Base-by-base conservation (phyloP, 2,329 filamentous ascomycete genomes). In the Penicillium italicum region DNA sequence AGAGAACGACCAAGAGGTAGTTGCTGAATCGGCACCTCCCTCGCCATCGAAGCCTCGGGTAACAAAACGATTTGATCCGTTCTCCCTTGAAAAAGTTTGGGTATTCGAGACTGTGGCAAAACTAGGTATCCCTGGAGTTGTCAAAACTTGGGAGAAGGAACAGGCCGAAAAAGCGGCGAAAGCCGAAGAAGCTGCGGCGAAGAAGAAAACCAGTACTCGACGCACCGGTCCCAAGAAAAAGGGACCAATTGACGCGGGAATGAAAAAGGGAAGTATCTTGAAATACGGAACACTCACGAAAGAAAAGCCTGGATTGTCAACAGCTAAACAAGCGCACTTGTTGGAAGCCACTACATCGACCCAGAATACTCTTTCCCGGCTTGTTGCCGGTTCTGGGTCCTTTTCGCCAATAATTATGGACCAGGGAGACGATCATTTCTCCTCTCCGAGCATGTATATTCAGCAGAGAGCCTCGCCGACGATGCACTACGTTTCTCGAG, bases 51-150 rank as follows among this genome's bases (percentile, higher is more conserved):
- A 69, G 51, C 60, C 62, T 55, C 61, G 69, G 10, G 58, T 64
- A n/a, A 63, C 70, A 16, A 73, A 72, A 30, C 71, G 75, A 0
- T 78, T 88, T 62, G 85, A 91, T 63, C 88, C 90, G 0, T 80
- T 79, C 9, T 79, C 84, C 28, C 76, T 84, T 1, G 84, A 89
- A 38, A 82, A 87, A 60, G 71, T 82, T 10, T 93, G 89, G 89
- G 73, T 92, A 6, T 78, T 88, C 22, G 84, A 87, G 62, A 79
- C 81, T 0, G 78, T 89, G 50, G 82, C 85, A 5, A 83, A 80
- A 54, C 69, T 86, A 3, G 88, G 88, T 0, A 80, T 86, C 52
- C 88, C 88, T 4, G 73, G 85, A 2, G 82, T 82, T 28, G 81
- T 89, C 0, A 79, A 86, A 60, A 82, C 83, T 40, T 92, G 87